A percentile compares a stretch with the other conserved stretches of the same genome.
Evolutionary conservation across 2,329 filamentous ascomycete species (phyloP).

Genomic region (Hymenoscyphus occultus): DNA sequence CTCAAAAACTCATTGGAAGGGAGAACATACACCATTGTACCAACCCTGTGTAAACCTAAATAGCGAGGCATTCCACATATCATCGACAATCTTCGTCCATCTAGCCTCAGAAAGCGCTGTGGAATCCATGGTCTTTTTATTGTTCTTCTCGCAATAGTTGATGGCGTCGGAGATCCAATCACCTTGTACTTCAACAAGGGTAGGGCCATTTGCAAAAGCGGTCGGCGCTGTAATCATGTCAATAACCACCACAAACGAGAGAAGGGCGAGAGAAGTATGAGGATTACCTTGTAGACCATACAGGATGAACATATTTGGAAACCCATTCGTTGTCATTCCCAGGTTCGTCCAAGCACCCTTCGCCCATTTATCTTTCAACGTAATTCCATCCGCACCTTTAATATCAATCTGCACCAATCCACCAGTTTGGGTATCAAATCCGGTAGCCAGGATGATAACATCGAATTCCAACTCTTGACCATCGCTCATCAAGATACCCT

Average conservation of each 20-base stretch:
- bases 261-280: background rate
- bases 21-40: slow-evolving; percentile 38
- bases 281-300: slow-evolving; percentile 51
- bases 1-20: background rate
- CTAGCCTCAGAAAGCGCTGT: slow-evolving; percentile 33
- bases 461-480: slow-evolving; percentile 34
- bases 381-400: slow-evolving; percentile 31
- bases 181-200: slow-evolving; percentile 53
- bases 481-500: slow-evolving; percentile 37
- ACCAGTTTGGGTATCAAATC: slow-evolving; percentile 39
- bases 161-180: slow-evolving; percentile 54
- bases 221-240: slow-evolving; percentile 41
- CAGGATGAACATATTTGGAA: slow-evolving; percentile 51
- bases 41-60: slow-evolving; percentile 37
- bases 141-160: slow-evolving; percentile 34
- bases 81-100: slow-evolving; percentile 32
- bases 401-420: slow-evolving; percentile 36
- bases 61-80: slow-evolving; percentile 34
- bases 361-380: slow-evolving; percentile 37
- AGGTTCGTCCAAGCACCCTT: slow-evolving; percentile 39
- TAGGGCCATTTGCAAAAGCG: slow-evolving; percentile 54
- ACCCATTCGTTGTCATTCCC: slow-evolving; percentile 43
- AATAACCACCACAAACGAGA: background rate
- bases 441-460: slow-evolving; percentile 39
- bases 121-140: slow-evolving; percentile 35